A percentile compares a stretch with the other conserved stretches of the same genome.
These are phyloP conservation scores for Syzygium syzygioides DNA, from an alignment of 441 rosid genomes.

Conservation along the genomic window DNA sequence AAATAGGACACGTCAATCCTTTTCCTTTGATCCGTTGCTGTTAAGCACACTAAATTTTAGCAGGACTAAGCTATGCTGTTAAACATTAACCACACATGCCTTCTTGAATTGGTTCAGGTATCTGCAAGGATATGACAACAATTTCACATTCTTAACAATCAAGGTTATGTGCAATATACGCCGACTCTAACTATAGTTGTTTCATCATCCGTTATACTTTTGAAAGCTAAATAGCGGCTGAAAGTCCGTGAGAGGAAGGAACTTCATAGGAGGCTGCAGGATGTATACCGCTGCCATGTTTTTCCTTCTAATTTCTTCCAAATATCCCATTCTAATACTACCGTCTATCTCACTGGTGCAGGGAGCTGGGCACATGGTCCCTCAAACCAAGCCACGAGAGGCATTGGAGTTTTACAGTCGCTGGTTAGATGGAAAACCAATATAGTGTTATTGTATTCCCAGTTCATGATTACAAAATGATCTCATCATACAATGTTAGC, in stretches of 20 bases:
- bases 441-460: neutral
- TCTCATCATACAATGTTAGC: neutral
- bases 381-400: conserved; percentile 12
- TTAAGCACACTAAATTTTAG: neutral
- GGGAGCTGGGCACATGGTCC: conserved; percentile 18
- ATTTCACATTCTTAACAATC: conserved; percentile 1
- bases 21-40: neutral
- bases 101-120: neutral
- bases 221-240: neutral
- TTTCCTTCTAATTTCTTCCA: neutral
- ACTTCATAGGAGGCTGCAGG: neutral
- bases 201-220: neutral
- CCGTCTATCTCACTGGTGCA: neutral
- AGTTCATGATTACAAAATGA: neutral
- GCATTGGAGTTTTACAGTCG: neutral
- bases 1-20: neutral
- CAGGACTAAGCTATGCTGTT: neutral
- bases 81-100: neutral
- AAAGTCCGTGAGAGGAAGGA: neutral
- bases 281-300: neutral
- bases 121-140: conserved; percentile 9
- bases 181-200: neutral
- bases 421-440: conserved; percentile 9
- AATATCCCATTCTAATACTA: neutral
- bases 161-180: neutral